A percentile compares a stretch with the other conserved stretches of the same genome.
Evolutionary conservation across 2,329 filamentous ascomycete genomes (phyloP).

Genomic region (Rhexocercosporidium sp.): DNA sequence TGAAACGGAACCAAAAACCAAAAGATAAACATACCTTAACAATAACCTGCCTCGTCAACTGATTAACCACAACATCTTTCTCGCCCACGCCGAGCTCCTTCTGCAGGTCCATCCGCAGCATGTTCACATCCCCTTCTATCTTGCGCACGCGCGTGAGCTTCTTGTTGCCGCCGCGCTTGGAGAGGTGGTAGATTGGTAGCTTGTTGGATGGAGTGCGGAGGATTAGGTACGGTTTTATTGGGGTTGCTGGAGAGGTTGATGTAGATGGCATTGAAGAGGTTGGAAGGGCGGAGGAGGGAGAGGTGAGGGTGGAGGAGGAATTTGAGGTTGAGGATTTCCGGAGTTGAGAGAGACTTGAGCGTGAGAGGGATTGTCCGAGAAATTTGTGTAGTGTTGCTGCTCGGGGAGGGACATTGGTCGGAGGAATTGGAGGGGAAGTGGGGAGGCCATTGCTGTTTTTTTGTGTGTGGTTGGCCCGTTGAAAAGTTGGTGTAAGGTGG

Average conservation of each 20-base stretch:
- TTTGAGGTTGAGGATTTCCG: conserved; percentile 6
- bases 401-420: conserved; percentile 40
- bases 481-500: not conserved
- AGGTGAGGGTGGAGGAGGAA: conserved; percentile 20
- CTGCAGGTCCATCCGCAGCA: conserved; percentile 67
- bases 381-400: conserved; percentile 38
- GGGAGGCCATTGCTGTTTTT: conserved; percentile 21
- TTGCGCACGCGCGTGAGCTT: conserved; percentile 78
- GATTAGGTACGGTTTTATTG: conserved; percentile 55
- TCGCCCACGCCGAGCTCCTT: conserved; percentile 59
- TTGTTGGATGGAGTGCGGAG: conserved; percentile 72
- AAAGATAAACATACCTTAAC: conserved; percentile 62
- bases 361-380: conserved; percentile 31
- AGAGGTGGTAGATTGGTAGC: conserved; percentile 76
- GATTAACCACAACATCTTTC: conserved; percentile 53
- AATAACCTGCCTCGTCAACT: conserved; percentile 73
- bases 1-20: not conserved
- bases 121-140: conserved; percentile 73
- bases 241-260: conserved; percentile 9
- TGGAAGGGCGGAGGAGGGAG: not conserved
- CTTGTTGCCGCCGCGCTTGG: conserved; percentile 77
- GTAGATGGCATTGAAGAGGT: conserved; percentile 20
- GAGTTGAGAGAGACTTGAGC: not conserved
- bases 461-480: conserved; percentile 6
- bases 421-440: conserved; percentile 40